Percentiles rank a stretch among this genome's conserved stretches.
Conservation (phyloP, 129 eudicot species). For the Arctium minus region DNA sequence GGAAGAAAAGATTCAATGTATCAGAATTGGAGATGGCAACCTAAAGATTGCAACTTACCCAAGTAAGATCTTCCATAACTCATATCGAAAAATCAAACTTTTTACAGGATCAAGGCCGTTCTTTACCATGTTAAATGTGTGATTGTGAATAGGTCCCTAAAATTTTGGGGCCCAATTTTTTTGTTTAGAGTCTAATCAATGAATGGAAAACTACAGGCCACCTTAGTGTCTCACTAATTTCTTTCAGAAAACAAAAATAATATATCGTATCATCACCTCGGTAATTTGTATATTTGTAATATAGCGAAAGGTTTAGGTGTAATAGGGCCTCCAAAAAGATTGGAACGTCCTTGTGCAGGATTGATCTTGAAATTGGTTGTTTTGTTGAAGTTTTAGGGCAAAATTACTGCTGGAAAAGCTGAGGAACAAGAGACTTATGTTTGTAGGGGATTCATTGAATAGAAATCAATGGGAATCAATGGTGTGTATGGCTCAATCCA, state of each 20-base stretch:
- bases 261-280: no score
- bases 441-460: slow-evolving; percentile 93
- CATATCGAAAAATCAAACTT: not conserved
- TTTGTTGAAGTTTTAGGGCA: slow-evolving; percentile 55
- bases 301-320: no score
- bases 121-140: no score
- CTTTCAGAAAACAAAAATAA: no score
- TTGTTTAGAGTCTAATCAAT: no score
- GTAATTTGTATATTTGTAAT: no score
- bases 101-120: not conserved
- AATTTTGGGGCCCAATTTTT: no score
- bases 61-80: slow-evolving; percentile 45
- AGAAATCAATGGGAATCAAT: slow-evolving; percentile 97
- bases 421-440: slow-evolving; percentile 98
- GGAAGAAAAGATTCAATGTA: slow-evolving; percentile 78
- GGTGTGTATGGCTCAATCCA: slow-evolving; percentile 96
- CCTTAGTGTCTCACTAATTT: no score
- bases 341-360: not conserved
- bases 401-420: slow-evolving; percentile 79
- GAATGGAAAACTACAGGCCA: no score
- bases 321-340: no score
- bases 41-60: slow-evolving; percentile 81
- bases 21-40: slow-evolving; percentile 98
- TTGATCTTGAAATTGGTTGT: not conserved
- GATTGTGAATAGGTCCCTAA: no score